Evolutionary conservation across 1,284 basidiomycete species (phyloP).

Genomic region (Butyriboletus appendiculatus): DNA sequence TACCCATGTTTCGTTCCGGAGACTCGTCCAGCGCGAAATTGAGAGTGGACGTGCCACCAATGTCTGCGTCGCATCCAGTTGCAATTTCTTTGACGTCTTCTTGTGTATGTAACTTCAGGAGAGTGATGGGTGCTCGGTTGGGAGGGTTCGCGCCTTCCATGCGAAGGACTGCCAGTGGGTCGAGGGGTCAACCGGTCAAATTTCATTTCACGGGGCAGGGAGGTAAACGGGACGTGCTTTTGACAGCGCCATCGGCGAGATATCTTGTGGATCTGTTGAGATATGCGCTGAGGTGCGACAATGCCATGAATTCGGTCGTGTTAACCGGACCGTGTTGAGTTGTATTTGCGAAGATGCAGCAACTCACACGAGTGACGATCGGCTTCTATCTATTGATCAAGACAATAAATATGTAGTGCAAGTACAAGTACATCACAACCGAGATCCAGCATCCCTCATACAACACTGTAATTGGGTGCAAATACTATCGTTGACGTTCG

Average conservation of each 20-base stretch:
- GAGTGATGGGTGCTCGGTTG: slow-evolving; percentile 54
- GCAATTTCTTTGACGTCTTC: slow-evolving; percentile 64
- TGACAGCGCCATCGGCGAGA: slow-evolving; percentile 35
- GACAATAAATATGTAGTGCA: background rate
- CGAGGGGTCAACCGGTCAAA: slow-evolving; percentile 22
- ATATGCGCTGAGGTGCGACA: slow-evolving; percentile 39
- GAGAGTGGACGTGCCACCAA: slow-evolving; percentile 82
- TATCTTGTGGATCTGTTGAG: slow-evolving; percentile 38
- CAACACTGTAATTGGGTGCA: slow-evolving; percentile 3
- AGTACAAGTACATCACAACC: background rate
- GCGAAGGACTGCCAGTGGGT: slow-evolving; percentile 50
- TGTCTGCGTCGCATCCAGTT: slow-evolving; percentile 80
- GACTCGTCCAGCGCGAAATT: slow-evolving; percentile 62
- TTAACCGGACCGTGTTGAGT: background rate
- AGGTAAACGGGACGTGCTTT: slow-evolving; percentile 32
- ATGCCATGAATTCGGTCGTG: slow-evolving; percentile 26
- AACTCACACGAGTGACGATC: background rate
- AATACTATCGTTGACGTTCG: background rate
- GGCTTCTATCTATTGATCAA: too few relatives aligned
- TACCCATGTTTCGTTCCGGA: slow-evolving; percentile 40
- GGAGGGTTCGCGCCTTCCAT: slow-evolving; percentile 74
- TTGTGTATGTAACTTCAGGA: slow-evolving; percentile 62
- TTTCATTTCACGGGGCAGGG: background rate
- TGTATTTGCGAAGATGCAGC: background rate
- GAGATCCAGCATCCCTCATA: slow-evolving; percentile 2